Percentiles rank a stretch among this genome's conserved stretches.
Evolutionary conservation across 2,329 filamentous ascomycete genomes (phyloP).

Genomic region (Domatiomyces catenatus): DNA sequence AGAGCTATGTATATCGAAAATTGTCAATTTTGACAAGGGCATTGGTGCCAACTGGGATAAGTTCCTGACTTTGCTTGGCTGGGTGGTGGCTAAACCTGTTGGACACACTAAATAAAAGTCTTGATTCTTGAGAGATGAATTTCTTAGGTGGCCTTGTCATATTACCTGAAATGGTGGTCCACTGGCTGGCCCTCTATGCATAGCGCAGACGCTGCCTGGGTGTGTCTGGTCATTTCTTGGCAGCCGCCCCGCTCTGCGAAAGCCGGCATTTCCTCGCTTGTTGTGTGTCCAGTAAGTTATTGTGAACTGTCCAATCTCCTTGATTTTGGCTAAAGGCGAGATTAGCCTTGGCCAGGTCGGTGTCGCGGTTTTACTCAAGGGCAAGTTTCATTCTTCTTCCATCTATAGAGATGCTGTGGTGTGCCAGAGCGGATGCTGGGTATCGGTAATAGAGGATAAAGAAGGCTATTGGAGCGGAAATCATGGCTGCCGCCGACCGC

Average conservation of each 20-base stretch:
- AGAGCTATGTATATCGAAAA: too few species aligned
- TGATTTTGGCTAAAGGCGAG: background rate
- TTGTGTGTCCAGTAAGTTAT: background rate
- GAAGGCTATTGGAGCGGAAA: background rate
- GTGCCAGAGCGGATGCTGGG: background rate
- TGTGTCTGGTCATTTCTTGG: background rate
- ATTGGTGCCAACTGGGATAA: too few species aligned
- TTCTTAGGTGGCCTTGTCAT: too few species aligned
- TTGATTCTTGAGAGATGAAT: too few species aligned
- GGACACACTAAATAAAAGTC: too few species aligned
- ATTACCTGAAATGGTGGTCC: too few species aligned
- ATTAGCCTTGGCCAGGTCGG: background rate
- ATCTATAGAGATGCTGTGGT: background rate
- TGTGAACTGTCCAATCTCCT: background rate
- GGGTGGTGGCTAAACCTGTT: too few species aligned
- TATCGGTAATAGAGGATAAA: background rate
- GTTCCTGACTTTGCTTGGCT: too few species aligned
- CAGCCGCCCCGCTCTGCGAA: background rate
- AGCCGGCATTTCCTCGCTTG: background rate
- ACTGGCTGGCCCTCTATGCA: too few species aligned
- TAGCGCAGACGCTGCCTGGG: too few species aligned
- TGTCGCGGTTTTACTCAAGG: background rate
- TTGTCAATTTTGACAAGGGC: too few species aligned
- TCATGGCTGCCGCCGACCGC: background rate
- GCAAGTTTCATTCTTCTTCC: background rate